Evolutionary conservation across 768 basidiomycete species (phyloP), one percentile per base, ranked within the genome.

Genomic region (Xerocomellus chrysenteron): DNA sequence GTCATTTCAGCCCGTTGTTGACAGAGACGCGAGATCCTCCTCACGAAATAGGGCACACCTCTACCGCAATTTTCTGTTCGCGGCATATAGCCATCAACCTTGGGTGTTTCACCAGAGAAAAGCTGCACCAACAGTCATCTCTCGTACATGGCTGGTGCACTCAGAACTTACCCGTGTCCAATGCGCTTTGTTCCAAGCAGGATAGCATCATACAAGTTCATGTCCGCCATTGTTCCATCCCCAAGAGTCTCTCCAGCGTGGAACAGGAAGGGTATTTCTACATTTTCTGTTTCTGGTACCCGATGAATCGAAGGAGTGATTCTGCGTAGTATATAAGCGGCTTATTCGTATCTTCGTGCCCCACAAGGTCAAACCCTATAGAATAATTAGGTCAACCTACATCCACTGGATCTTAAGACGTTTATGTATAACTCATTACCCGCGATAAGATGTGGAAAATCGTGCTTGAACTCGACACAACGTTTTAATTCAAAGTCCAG

Each of bases 181-280:
- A 81, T 81, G 24, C 80, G 72, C 61, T 76, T 80, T 21, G 80
- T 78, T 3, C 76, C 80, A n/a, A 81, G 67, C 32, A 81, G 66
- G 35, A 81, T 71, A 4, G 80, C 80, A 57, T 81, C 80, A 56
- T 75, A 79, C 50, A 81, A 58, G 55, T 81, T 80, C 57, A 74
- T 61, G 47, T 81, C 79, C n/a, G 74, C 73, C 13, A 62, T 55
- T 10, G 68, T 68, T 13, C 80, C 80, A 58, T 81, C 80, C 0
- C 78, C 75, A 8, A 79, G 68, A 0, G 80, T 81, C 64, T 81
- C 79, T 8, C 81, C 80, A 0, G 80, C 79, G 48, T 80, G 80
- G 59, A 79, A 78, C 36, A 80, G 64, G 64, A 80, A 78, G 4
- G 80, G 80, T 37, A 79, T 68, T 5, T 77, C 65, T 11, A 59